phyloP scores from a whole-genome alignment of 129 eudicot genomes.

The Lactuca saligna region DNA sequence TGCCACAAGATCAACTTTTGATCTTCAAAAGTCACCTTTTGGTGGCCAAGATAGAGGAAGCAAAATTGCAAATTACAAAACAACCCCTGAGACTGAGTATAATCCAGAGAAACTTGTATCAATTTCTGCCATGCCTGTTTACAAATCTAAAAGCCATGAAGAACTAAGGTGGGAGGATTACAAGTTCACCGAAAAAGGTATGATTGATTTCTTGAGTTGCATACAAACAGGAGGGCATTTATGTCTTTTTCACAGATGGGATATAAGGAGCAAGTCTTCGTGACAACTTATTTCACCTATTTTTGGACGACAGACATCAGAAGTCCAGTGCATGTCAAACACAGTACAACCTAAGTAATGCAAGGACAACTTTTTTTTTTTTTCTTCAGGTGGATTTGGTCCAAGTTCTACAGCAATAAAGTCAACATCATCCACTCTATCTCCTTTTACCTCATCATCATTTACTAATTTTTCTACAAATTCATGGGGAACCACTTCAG shows the following conservation, averaged over 20 bases:
- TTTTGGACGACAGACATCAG: no score
- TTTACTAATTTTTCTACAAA: conserved; percentile 12
- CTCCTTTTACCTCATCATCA: conserved; percentile 9
- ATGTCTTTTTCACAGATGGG: no score
- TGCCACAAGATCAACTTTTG: conserved; percentile 16
- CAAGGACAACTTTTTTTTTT: neutral
- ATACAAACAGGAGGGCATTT: no score
- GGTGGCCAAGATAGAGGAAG: conserved; percentile 1
- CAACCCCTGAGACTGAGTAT: conserved; percentile 20
- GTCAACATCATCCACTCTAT: conserved; percentile 8
- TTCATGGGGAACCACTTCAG: conserved; percentile 17
- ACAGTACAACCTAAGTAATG: no score
- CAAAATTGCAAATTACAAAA: conserved; percentile 21
- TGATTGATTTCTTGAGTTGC: neutral
- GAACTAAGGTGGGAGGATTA: conserved; percentile 59
- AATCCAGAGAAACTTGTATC: conserved; percentile 32
- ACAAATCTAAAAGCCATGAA: conserved; percentile 50
- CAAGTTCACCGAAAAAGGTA: conserved; percentile 37
- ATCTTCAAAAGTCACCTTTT: neutral
- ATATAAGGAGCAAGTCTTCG: no score
- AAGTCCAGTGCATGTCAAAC: no score
- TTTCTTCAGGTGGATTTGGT: conserved; percentile 23
- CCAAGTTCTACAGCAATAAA: conserved; percentile 1
- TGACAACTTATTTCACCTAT: no score
- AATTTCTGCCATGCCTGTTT: conserved; percentile 49